Evolutionary conservation across 1,284 basidiomycete species (phyloP).

Genomic region (Bjerkandera adusta): DNA sequence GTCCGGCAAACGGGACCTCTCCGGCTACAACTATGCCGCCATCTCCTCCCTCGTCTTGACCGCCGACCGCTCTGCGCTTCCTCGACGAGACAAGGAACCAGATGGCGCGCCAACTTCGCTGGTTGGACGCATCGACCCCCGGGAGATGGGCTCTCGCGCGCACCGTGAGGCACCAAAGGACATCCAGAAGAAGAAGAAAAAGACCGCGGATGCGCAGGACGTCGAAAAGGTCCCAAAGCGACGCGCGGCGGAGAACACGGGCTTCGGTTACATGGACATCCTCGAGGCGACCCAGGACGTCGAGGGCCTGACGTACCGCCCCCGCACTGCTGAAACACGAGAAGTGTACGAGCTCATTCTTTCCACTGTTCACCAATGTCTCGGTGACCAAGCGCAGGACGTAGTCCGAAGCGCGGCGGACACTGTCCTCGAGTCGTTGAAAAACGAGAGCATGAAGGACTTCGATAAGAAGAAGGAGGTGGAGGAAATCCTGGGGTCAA

Average conservation of each 20-base stretch:
- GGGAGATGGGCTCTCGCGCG: slow-evolving; percentile 93
- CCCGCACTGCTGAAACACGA: slow-evolving; percentile 90
- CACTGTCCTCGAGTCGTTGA: slow-evolving; percentile 86
- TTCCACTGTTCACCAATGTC: slow-evolving; percentile 74
- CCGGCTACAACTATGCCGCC: slow-evolving; percentile 88
- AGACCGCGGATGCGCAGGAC: slow-evolving; percentile 53
- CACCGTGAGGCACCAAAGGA: slow-evolving; percentile 85
- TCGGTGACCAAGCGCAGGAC: slow-evolving; percentile 96
- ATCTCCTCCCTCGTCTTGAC: slow-evolving; percentile 87
- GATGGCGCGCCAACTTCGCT: slow-evolving; percentile 95
- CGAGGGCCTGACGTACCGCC: slow-evolving; percentile 91
- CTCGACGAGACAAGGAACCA: slow-evolving; percentile 88
- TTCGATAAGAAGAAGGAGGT: slow-evolving; percentile 98
- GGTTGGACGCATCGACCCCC: slow-evolving; percentile 86
- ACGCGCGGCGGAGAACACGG: slow-evolving; percentile 46
- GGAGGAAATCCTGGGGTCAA: slow-evolving; percentile 73
- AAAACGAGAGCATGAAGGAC: slow-evolving; percentile 90
- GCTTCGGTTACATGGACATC: slow-evolving; percentile 83
- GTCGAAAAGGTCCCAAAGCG: slow-evolving; percentile 60
- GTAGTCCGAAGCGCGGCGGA: slow-evolving; percentile 95
- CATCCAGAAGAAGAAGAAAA: slow-evolving; percentile 94
- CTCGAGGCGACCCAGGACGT: slow-evolving; percentile 92
- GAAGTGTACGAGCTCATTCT: slow-evolving; percentile 95
- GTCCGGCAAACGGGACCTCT: slow-evolving; percentile 69
- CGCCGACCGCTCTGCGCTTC: slow-evolving; percentile 73